Base-by-base conservation (phyloP, 768 basidiomycete species). In the Jaapia argillacea region DNA sequence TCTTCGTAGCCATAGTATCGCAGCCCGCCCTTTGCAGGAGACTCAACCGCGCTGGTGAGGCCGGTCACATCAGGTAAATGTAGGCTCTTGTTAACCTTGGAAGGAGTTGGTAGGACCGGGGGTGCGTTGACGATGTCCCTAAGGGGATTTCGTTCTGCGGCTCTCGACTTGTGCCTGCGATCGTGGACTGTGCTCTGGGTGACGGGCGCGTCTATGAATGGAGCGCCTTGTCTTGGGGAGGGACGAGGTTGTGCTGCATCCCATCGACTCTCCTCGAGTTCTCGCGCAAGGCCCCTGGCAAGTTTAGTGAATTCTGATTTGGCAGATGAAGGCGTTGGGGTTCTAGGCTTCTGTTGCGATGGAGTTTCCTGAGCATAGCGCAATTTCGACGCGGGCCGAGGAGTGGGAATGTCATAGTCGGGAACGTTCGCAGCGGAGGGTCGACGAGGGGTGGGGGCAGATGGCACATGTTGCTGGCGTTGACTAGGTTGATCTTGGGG, bases 41-140 rank as follows among this genome's bases (percentile, higher is more conserved):
- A 83, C 41, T 77, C 75, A 12, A 89, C 78, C 0, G 83, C 88
- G 36, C 70, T 80, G 0, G 85, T 91, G 6, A 91, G 58, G 0
- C 88, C 89, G 5, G 89, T 92, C 3, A 92, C 77, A 52, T 91
- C 89, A 1, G 87, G 88, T 2, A 89, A 63, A 40, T 80, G 73
- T 16, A 87, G 56, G 25, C 68, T 69, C 5, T 4, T 25, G 38
- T 33, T 33, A 10, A 33, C 28, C 28, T 10, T 16, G 28, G 28
- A 16, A 16, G 28, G 16, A 33, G 10, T 10, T 16, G 28, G 16
- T 10, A 33, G 16, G 28, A 16, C 10, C 10, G 28, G 10, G 28
- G 28, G 28, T 33, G 28, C 10, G 26, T 64, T 64, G 0, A 41
- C 48, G 22, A 54, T 51, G 18, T 69, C 67, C 36, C 63, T 57